These are phyloP conservation scores for Eragrostis tef DNA, from an alignment of 202 grass and related monocot genomes.

Conservation along the genomic window DNA sequence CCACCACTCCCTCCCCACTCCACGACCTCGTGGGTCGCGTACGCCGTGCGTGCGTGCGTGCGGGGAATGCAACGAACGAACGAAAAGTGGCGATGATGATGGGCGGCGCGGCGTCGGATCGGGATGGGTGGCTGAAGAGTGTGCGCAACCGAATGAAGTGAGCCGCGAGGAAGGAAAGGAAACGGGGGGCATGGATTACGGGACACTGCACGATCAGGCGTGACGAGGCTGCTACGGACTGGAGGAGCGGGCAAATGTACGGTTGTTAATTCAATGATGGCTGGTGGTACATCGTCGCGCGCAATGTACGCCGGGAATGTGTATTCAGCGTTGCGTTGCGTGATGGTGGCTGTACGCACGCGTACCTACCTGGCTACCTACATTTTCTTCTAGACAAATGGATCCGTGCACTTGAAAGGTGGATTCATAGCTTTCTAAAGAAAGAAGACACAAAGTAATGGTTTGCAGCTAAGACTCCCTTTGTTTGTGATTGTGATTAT, in stretches of 20 bases:
- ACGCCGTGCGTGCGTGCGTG: slow-evolving; percentile 46
- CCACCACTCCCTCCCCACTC: slow-evolving; percentile 43
- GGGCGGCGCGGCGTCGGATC: background rate
- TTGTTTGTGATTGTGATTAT: no score
- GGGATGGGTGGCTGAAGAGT: background rate
- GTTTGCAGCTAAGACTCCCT: no score
- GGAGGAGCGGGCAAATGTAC: background rate
- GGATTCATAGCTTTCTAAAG: no score
- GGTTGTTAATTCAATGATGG: background rate
- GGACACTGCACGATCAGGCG: slow-evolving; percentile 17
- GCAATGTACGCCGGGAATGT: background rate
- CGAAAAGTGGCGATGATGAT: slow-evolving; percentile 39
- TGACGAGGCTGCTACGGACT: background rate
- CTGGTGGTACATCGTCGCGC: background rate
- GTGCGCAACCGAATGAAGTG: background rate
- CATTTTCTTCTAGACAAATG: background rate
- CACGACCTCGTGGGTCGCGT: slow-evolving; percentile 33
- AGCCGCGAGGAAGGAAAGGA: background rate
- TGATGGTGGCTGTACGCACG: background rate
- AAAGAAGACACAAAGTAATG: no score
- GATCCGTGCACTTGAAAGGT: background rate
- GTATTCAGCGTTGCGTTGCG: background rate
- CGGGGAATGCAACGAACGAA: slow-evolving; percentile 21
- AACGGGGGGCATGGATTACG: slow-evolving; percentile 15
- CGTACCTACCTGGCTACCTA: background rate